Base-by-base conservation (phyloP, 495 filamentous ascomycete genomes). In the Lasiosphaeriaceae sp. region DNA sequence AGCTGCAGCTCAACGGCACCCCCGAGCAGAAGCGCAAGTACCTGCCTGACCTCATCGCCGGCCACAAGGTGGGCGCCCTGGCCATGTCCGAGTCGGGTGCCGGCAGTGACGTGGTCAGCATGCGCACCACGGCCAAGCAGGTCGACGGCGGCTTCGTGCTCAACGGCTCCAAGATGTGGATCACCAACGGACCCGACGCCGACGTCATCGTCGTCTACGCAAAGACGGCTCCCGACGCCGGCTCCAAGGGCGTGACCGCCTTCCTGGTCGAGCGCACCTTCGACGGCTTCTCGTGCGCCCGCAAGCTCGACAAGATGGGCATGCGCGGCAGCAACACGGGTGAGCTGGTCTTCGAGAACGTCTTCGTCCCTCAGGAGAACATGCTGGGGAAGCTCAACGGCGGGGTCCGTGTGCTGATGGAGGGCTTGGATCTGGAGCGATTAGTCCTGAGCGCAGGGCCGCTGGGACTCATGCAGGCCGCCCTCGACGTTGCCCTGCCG, bases 121-220 rank as follows among this genome's bases (percentile, higher is more conserved):
- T 98, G 94, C 90, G 90, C 68, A 95, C 87, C 19, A 83, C 79
- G 0, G 92, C 93, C 0, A 86, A 84, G 65, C 78, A 79, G 41
- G 87, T 87, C 16, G 90, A 96, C 60, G 91, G 91, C 14, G 94
- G 94, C 23, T 97, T 86, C 73, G 23, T 90, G 29, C 78, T 98
- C 53, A 90, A 90, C 61, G 94, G 94, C 14, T 90, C 89, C 21
- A 98, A 98, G 80, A 97, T 98, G 94, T 98, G 94, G 94, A 98
- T 98, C 60, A 98, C 94, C 24, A 98, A 98, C 66, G 94, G 94
- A 14, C 94, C 94, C 16, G 95, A 97, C 63, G 94, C 92, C 43
- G 83, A 96, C 69, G 77, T 85, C 24, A 81, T 97, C 14, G 81
- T 98, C 48, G 91, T 98, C 20, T 98, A 98, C 72, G 94, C 94